phyloP scores from a whole-genome alignment of 2,329 filamentous ascomycete species.

The Fusarium cyanostomum region DNA sequence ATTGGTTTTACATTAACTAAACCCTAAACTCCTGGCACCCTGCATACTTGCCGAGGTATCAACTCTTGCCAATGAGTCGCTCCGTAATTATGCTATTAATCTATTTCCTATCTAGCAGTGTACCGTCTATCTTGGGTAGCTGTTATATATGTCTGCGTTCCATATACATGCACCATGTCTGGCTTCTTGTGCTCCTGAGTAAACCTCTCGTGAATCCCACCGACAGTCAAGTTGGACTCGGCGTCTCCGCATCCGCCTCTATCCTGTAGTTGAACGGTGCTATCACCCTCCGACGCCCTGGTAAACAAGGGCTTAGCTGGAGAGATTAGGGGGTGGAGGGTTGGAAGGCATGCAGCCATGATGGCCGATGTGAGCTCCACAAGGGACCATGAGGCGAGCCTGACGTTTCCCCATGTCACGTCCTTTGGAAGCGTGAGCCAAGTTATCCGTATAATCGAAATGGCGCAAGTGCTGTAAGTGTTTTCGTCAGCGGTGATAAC shows the following conservation, averaged over 20 bases:
- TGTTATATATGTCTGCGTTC: conserved; percentile 7
- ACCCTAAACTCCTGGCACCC: too few species aligned
- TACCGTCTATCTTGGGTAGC: not conserved
- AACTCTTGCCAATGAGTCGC: too few species aligned
- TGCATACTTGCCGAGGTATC: too few species aligned
- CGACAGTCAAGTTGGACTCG: not conserved
- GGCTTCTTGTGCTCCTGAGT: not conserved
- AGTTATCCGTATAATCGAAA: conserved; percentile 22
- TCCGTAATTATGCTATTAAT: too few species aligned
- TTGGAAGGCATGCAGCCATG: conserved; percentile 30
- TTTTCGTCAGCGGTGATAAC: fast-evolving
- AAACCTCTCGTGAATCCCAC: not conserved
- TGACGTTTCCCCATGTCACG: conserved; percentile 23
- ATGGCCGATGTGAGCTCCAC: conserved; percentile 27
- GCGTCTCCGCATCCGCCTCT: not conserved
- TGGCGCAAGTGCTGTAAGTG: conserved; percentile 6
- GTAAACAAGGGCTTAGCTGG: not conserved
- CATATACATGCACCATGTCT: not conserved
- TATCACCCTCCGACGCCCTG: not conserved
- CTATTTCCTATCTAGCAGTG: too few species aligned
- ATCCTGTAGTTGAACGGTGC: not conserved
- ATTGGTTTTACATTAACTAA: too few species aligned
- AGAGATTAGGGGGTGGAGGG: conserved; percentile 14
- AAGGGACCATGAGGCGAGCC: conserved; percentile 19
- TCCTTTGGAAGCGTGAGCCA: conserved; percentile 2